Conservation (phyloP, 2,329 filamentous ascomycete species). For the Fusarium nygamai region DNA sequence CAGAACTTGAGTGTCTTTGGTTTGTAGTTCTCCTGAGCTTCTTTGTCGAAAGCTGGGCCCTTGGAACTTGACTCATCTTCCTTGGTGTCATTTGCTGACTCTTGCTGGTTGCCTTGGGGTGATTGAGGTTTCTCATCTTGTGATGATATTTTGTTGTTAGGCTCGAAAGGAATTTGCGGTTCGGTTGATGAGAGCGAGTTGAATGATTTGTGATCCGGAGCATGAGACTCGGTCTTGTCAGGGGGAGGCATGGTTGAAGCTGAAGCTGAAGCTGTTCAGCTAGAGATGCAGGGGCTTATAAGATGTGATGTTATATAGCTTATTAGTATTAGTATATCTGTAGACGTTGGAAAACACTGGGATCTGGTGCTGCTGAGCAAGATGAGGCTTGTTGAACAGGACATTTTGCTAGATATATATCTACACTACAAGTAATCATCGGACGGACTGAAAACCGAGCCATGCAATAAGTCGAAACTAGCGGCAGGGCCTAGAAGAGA, state of each 20-base stretch:
- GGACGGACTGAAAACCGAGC: slow-evolving; percentile 20
- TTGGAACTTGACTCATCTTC: slow-evolving; percentile 25
- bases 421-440: slow-evolving; percentile 14
- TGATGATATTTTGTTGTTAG: neutral
- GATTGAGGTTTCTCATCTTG: neutral
- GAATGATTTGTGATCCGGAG: slow-evolving; percentile 21
- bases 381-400: slow-evolving; percentile 8
- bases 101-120: neutral
- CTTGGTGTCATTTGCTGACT: slow-evolving; percentile 13
- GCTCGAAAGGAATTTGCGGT: neutral
- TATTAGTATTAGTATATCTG: neutral
- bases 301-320: neutral
- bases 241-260: slow-evolving; percentile 20
- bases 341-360: neutral
- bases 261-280: neutral
- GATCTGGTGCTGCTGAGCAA: neutral
- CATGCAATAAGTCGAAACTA: slow-evolving; percentile 4
- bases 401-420: slow-evolving; percentile 28
- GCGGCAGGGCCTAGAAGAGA: slow-evolving; percentile 1
- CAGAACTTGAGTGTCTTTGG: slow-evolving; percentile 65
- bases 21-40: slow-evolving; percentile 56
- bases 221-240: neutral
- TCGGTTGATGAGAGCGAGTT: slow-evolving; percentile 36
- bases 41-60: slow-evolving; percentile 37
- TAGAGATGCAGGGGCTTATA: neutral